Base-by-base conservation (phyloP, 805 yeast genomes). In the Ogataea populi-albae region DNA sequence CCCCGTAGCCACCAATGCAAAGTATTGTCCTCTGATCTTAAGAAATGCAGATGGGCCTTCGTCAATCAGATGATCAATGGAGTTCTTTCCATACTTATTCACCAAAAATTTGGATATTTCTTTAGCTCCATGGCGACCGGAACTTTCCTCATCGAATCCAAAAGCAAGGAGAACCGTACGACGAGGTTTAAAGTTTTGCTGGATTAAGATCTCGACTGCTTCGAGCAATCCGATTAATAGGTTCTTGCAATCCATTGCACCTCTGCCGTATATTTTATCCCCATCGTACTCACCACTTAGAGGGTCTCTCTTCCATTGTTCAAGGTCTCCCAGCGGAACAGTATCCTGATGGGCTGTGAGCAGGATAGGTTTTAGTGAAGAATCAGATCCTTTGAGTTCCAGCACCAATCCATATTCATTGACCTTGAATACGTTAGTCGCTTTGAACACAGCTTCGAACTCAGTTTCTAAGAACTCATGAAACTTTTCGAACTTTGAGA, bases 111-210 rank as follows among this genome's bases (percentile, higher is more conserved):
- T 44, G 8, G 72, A 68, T 14, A 86, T 61, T n/a, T 59, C 36
- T 1, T 53, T 46, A 5, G 94, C 95, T 34, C 91, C 89, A 6
- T 64, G 57, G 14, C 45, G 40, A 4, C 94, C 94, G 23, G 75
- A 67, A 24, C 74, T 70, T 54, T 86, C 95, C 62, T 86, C 95
- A 52, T 86, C 95, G 47, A 75, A 82, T 1, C 95, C 95, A 51
- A 80, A 76, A 0, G 85, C 77, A 2, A 81, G 54, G 8, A 86
- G 43, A 11, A 84, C 55, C 2, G 86, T 70, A 58, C 95, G 74
- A 34, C 68, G 57, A n/a, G 88, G 86, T 27, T 53, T 37, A 60
- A 68, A 82, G 14, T 67, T 68, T 19, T 54, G 49, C 22, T 61
- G 49, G 19, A 84, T 52, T 22, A 82, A 57, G 32, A 62, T 55